phyloP scores from a whole-genome alignment of 2,329 filamentous ascomycete species.

The Apiospora arundinis region DNA sequence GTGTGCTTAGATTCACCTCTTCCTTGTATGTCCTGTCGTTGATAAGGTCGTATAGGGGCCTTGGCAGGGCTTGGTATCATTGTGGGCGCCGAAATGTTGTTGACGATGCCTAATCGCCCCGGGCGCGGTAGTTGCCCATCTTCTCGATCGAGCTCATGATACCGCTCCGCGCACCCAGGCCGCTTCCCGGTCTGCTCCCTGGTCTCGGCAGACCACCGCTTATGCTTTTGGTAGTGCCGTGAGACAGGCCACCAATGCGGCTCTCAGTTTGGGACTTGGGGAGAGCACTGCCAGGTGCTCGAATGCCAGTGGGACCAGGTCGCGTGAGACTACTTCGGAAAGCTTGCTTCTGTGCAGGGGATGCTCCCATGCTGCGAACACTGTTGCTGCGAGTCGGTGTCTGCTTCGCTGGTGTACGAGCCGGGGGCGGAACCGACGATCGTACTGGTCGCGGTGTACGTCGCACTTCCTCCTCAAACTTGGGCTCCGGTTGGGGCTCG shows the following conservation, averaged over 20 bases:
- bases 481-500: slow-evolving; percentile 29
- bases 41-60: neutral
- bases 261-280: slow-evolving; percentile 51
- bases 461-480: slow-evolving; percentile 23
- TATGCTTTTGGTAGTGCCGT: slow-evolving; percentile 53
- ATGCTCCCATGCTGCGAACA: neutral
- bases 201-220: slow-evolving; percentile 54
- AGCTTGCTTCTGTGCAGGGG: slow-evolving; percentile 18
- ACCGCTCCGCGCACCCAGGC: slow-evolving; percentile 63
- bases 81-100: slow-evolving; percentile 7
- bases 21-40: neutral
- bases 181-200: slow-evolving; percentile 54
- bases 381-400: slow-evolving; percentile 7
- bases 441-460: slow-evolving; percentile 29
- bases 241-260: slow-evolving; percentile 50
- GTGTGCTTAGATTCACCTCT: slow-evolving; percentile 4
- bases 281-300: slow-evolving; percentile 59
- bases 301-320: slow-evolving; percentile 56
- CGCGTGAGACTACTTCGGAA: slow-evolving; percentile 19
- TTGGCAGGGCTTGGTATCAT: slow-evolving; percentile 7
- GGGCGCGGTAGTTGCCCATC: slow-evolving; percentile 73
- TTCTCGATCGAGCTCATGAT: slow-evolving; percentile 88
- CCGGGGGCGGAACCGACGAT: slow-evolving; percentile 31
- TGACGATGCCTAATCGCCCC: slow-evolving; percentile 38
- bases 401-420: slow-evolving; percentile 24